These are phyloP conservation scores for Asterophora lycoperdoides DNA, from an alignment of 768 basidiomycete species.

Conservation along the genomic window DNA sequence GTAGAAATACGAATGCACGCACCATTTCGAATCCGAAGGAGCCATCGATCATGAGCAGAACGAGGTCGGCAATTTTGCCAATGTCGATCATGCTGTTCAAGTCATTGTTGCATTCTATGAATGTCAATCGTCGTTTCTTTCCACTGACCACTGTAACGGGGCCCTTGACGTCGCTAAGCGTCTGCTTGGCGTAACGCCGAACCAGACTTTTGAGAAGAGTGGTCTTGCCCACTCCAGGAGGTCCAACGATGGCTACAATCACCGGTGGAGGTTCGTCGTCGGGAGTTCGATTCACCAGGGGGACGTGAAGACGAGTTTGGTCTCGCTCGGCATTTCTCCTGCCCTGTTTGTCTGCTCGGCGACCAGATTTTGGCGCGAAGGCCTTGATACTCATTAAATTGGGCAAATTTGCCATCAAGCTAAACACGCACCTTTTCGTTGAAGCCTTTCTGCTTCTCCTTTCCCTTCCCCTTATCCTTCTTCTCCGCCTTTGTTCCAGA, in stretches of 20 bases:
- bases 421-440: slow-evolving; percentile 76
- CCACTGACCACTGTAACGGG: slow-evolving; percentile 94
- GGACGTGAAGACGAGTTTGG: slow-evolving; percentile 93
- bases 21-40: slow-evolving; percentile 99
- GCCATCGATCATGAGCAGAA: slow-evolving; percentile 95
- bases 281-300: slow-evolving; percentile 91
- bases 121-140: slow-evolving; percentile 90
- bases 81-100: slow-evolving; percentile 98
- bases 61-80: slow-evolving; percentile 93
- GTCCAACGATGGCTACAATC: slow-evolving; percentile 92
- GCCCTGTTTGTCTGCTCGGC: slow-evolving; percentile 83
- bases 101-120: slow-evolving; percentile 97
- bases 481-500: slow-evolving; percentile 74
- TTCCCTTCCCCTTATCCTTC: slow-evolving; percentile 65
- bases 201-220: slow-evolving; percentile 91
- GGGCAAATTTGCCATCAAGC: background rate
- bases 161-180: slow-evolving; percentile 81
- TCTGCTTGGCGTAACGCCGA: slow-evolving; percentile 90
- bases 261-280: slow-evolving; percentile 90
- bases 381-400: slow-evolving; percentile 45
- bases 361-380: slow-evolving; percentile 89
- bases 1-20: slow-evolving; percentile 17
- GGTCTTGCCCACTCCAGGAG: slow-evolving; percentile 95
- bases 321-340: slow-evolving; percentile 89
- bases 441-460: slow-evolving; percentile 70